Percentiles rank a stretch among this genome's conserved stretches.
Evolutionary conservation across 2,329 filamentous ascomycete species (phyloP).

Genomic region (Aphanocladium album): DNA sequence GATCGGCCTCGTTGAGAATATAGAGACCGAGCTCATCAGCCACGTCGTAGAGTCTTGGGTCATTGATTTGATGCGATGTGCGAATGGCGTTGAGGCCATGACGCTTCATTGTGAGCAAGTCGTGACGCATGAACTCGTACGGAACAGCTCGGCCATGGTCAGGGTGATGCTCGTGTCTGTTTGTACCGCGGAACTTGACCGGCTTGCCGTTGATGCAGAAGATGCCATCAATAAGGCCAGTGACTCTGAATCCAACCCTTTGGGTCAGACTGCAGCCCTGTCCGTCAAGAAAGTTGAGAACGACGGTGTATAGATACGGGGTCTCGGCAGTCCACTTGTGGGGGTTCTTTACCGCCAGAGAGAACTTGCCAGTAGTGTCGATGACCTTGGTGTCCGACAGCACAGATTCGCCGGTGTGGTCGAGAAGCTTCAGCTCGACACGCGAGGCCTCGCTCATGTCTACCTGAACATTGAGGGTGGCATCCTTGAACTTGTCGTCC

Average conservation of each 20-base stretch:
- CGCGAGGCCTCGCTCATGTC: constrained; percentile 33
- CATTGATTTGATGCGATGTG: constrained; percentile 62
- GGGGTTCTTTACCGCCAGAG: constrained; percentile 43
- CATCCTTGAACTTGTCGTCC: constrained; percentile 49
- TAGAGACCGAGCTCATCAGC: constrained; percentile 60
- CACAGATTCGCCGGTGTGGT: constrained; percentile 26
- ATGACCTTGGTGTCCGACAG: constrained; percentile 21
- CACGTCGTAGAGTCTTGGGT: constrained; percentile 55
- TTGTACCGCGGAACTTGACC: constrained; percentile 62
- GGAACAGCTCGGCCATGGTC: constrained; percentile 58
- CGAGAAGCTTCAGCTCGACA: constrained; percentile 32
- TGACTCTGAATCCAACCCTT: constrained; percentile 57
- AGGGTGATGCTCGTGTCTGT: constrained; percentile 66
- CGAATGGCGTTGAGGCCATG: constrained; percentile 68
- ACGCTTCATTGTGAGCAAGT: constrained; percentile 61
- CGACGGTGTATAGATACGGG: constrained; percentile 54
- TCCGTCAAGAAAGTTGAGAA: constrained; percentile 29
- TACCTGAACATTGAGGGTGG: constrained; percentile 43
- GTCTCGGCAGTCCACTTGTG: constrained; percentile 66
- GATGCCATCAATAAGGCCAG: constrained; percentile 56
- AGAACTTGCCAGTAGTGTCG: constrained; percentile 35
- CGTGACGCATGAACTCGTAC: constrained; percentile 52
- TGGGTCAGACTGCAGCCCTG: constrained; percentile 39
- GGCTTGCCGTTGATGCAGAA: constrained; percentile 61
- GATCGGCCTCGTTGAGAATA: constrained; percentile 54